Percentiles rank a stretch among this genome's conserved stretches.
Evolutionary conservation across 1,139 yeast species (phyloP).

Genomic region (Meyerozyma guilliermondii): DNA sequence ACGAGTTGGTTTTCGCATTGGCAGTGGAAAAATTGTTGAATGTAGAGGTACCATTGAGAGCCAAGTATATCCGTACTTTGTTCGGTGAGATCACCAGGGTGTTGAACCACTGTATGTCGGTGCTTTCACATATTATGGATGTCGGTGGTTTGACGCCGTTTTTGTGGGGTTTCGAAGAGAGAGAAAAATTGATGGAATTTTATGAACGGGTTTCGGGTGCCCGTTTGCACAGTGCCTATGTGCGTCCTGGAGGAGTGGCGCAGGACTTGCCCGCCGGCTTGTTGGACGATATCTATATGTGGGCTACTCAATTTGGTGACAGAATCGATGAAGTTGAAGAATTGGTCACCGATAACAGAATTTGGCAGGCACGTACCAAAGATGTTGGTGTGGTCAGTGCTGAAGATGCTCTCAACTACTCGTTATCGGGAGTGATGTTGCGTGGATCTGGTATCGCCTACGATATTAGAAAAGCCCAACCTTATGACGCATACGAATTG

Average conservation of each 20-base stretch:
- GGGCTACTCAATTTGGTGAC: constrained; percentile 96
- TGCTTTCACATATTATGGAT: constrained; percentile 88
- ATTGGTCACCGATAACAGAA: constrained; percentile 83
- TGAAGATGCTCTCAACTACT: constrained; percentile 80
- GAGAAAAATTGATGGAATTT: constrained; percentile 91
- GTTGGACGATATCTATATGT: constrained; percentile 87
- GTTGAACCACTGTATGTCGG: constrained; percentile 83
- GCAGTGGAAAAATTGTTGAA: constrained; percentile 85
- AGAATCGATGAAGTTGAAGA: constrained; percentile 89
- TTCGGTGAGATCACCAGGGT: constrained; percentile 86
- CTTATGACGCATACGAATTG: constrained; percentile 83
- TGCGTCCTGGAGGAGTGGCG: constrained; percentile 90
- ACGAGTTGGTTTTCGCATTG: constrained; percentile 79
- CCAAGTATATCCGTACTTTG: constrained; percentile 77
- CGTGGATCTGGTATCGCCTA: constrained; percentile 89
- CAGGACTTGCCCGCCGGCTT: constrained; percentile 85
- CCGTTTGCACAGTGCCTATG: constrained; percentile 81
- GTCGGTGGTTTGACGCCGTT: constrained; percentile 93
- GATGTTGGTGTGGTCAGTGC: constrained; percentile 80
- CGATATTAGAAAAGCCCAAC: constrained; percentile 83
- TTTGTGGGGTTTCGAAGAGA: constrained; percentile 92
- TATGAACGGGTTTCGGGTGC: constrained; percentile 92
- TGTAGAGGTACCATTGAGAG: constrained; percentile 81
- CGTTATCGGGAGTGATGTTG: constrained; percentile 83
- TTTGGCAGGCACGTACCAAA: constrained; percentile 85